Base-by-base conservation (phyloP, 345 rosid genomes). In the Eucalyptus curtisii region DNA sequence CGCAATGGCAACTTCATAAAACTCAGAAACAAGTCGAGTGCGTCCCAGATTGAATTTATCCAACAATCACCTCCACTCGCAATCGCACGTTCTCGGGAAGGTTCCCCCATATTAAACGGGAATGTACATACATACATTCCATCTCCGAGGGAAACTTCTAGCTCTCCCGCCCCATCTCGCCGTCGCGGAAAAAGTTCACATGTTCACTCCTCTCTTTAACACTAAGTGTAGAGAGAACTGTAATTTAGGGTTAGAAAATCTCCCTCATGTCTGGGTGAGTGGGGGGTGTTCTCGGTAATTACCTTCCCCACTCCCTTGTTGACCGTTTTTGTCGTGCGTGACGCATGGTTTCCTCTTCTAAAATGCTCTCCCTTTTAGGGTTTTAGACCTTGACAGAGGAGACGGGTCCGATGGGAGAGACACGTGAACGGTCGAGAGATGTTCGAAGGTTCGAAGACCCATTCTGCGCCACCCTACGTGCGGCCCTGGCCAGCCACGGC, bases 21-120 rank as follows among this genome's bases (percentile, higher is more conserved):
- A 61, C 68, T 61, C 0, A 8, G 17, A 5, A 25, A 59, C n/a
- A 59, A 1, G 64, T 57, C 0, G 7, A 10, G n/a, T 4, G 2
- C 0, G 1, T 12, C 7, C 16, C 2, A 0, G 1, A 55, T 55
- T 24, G 27, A 55, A 24, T 6, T 55, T 10, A 24, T 55, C 30
- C 15, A 61, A 61, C 4, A 4, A 61, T 61, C 2, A 61, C 4
- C 66, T 61, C 8, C 15, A 61, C 15, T 61, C 4, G 33, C 68
- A 30, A 27, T 30, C 4, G 2, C 31, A 12, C 8, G 0, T 27
- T 61, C 16, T 12, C 8, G 1, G 1, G 33, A 61, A 30, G 7
- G 17, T 30, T 61, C 8, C 16, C 31, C 2, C 31, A 13, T 59
- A 27, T 59, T 13, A 59, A 27, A 27, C 6, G 2, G 7, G 16